Evolutionary conservation across 306 rosid species (phyloP).

Genomic region (Abrus precatorius): DNA sequence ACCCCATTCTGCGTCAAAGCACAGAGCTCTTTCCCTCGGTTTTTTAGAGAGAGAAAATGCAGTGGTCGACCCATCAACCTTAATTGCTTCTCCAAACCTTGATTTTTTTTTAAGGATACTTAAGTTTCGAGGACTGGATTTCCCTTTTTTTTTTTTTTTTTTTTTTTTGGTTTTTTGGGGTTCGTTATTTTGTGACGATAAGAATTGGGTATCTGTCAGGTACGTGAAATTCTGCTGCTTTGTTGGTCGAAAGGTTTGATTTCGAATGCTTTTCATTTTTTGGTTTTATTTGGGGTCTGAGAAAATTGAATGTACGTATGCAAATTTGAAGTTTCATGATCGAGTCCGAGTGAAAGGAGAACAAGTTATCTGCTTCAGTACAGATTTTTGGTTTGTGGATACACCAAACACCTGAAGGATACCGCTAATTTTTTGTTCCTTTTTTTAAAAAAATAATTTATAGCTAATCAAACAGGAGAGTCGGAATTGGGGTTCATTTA

Average conservation of each 20-base stretch:
- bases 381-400: neutral
- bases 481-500: constrained; percentile 24
- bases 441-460: neutral
- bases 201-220: constrained; percentile 52
- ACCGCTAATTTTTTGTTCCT: neutral
- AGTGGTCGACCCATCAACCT: constrained; percentile 7
- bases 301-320: constrained; percentile 44
- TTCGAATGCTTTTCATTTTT: constrained; percentile 13
- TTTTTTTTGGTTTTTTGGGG: neutral
- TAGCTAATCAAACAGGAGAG: constrained; percentile 33
- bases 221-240: constrained; percentile 49
- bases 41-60: constrained; percentile 62
- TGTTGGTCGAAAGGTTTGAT: constrained; percentile 35
- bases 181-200: neutral
- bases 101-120: constrained; percentile 35
- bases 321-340: constrained; percentile 26
- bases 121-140: constrained; percentile 21
- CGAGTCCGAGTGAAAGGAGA: constrained; percentile 12
- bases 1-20: constrained; percentile 24
- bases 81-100: neutral
- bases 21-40: constrained; percentile 28
- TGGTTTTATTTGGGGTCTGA: constrained; percentile 41
- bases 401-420: neutral
- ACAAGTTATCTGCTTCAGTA: constrained; percentile 13
- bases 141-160: neutral